These are phyloP conservation scores for Holtermannia corniformis DNA, from an alignment of 768 basidiomycete species.

Conservation along the genomic window DNA sequence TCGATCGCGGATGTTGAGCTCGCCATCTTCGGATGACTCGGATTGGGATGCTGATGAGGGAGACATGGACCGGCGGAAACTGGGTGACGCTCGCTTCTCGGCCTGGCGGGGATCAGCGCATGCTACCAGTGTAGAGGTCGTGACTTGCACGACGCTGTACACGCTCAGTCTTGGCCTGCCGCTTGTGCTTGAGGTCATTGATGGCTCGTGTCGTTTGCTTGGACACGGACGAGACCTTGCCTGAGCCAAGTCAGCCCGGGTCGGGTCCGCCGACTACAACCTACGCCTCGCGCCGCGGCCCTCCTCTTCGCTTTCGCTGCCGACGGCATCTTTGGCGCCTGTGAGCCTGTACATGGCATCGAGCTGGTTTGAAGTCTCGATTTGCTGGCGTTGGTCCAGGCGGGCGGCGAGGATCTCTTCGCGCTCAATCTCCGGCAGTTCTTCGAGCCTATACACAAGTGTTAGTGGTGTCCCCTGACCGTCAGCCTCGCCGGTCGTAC, in stretches of 20 bases:
- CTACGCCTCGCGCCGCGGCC: constrained; percentile 50
- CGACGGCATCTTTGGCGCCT: constrained; percentile 17
- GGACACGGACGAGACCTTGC: constrained; percentile 54
- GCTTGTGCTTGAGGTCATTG: constrained; percentile 66
- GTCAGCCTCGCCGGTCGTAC: constrained; percentile 47
- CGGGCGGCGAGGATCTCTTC: constrained; percentile 76
- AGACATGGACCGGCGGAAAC: constrained; percentile 49
- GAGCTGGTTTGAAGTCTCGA: constrained; percentile 60
- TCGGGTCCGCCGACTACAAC: background rate
- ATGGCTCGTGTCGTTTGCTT: constrained; percentile 36
- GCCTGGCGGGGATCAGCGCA: constrained; percentile 9
- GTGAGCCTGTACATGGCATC: constrained; percentile 51
- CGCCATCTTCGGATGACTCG: constrained; percentile 68
- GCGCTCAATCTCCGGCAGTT: constrained; percentile 76
- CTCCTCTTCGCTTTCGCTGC: constrained; percentile 37
- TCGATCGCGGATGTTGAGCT: constrained; percentile 21
- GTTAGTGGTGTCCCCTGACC: background rate
- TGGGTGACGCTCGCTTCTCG: constrained; percentile 48
- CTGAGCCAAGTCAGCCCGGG: constrained; percentile 41
- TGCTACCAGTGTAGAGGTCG: background rate
- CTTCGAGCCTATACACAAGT: constrained; percentile 59
- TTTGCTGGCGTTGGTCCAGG: constrained; percentile 66
- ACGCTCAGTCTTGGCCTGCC: constrained; percentile 82
- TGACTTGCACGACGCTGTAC: constrained; percentile 54
- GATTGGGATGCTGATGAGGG: constrained; percentile 68